Base-by-base conservation (phyloP, 2,329 filamentous ascomycete species). In the Apiospora marii region DNA sequence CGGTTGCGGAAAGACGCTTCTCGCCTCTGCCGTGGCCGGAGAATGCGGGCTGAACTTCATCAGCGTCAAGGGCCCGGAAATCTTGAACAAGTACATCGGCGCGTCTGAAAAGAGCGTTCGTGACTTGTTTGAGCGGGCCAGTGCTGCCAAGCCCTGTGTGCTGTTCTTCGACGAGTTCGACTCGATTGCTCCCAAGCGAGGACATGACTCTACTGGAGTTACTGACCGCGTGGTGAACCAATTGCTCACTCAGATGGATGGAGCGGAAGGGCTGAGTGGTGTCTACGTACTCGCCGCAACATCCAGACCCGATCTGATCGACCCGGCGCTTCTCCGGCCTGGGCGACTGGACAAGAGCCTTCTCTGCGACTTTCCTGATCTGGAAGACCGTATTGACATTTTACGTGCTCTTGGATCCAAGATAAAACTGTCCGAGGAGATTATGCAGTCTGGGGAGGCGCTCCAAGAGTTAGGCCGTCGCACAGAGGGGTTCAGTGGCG, bases 121-220 rank as follows among this genome's bases (percentile, higher is more conserved):
- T 58, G 96, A 99, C 81, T 87, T 99, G 0, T 99, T 99, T 79
- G 96, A 98, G 80, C 91, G 96, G 58, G 96, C 96, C 0, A 92
- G 92, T 79, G 96, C 96, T 3, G 96, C 96, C 5, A 91, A 93
- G 73, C 97, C 97, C 0, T 98, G 96, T 78, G 94, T 99, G 5
- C 87, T 99, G 12, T 99, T 99, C 87, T 99, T 99, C 80, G 96
- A 99, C 80, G 96, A 99, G 82, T 99, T 99, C 80, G 96, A 99
- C 84, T 95, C 94, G 51, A 98, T 99, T 75, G 97, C 97, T 0
- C 96, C 96, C 2, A 99, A 98, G 83, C 90, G 96, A 84, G 96
- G 96, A 0, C 96, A 99, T 80, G 97, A 99, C 81, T 96, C 93
- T 1, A 99, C 96, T 0, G 96, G 97, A 75, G 97, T 99, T n/a